Conservation (phyloP, 495 filamentous ascomycete genomes). For the Lasiosphaeria ovina region DNA sequence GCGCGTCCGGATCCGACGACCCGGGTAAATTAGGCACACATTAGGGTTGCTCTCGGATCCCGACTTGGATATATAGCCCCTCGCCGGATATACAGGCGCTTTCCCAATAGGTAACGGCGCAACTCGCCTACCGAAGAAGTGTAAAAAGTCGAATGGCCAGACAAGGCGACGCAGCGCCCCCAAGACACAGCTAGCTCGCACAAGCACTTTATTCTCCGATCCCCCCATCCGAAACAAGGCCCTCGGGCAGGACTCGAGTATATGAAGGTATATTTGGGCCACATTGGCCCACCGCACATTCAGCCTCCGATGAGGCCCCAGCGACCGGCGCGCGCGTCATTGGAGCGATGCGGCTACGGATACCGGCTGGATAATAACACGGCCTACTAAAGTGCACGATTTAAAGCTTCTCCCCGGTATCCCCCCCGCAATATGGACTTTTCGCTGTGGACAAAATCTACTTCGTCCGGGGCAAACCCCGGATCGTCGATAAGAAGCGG, state of each 20-base stretch:
- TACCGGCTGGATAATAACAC: constrained; percentile 11
- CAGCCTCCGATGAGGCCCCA: constrained; percentile 1
- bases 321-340: not conserved
- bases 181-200: not conserved
- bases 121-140: constrained; percentile 8
- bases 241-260: not conserved
- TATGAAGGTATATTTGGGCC: not conserved
- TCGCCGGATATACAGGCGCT: constrained; percentile 5
- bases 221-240: constrained; percentile 9
- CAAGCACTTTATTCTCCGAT: not conserved
- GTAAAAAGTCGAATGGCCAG: constrained; percentile 14
- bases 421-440: not conserved
- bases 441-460: not conserved
- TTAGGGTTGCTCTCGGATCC: not conserved
- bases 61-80: not conserved
- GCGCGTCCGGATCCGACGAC: not conserved
- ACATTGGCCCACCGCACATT: not conserved
- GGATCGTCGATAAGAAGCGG: constrained; percentile 2
- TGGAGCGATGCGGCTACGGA: not conserved
- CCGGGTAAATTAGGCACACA: constrained; percentile 3
- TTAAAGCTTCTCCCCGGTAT: not conserved
- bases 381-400: not conserved
- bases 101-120: constrained; percentile 1
- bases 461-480: not conserved
- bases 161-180: not conserved